Base-by-base conservation (phyloP, 345 rosid species). In the Conringia planisiliqua region DNA sequence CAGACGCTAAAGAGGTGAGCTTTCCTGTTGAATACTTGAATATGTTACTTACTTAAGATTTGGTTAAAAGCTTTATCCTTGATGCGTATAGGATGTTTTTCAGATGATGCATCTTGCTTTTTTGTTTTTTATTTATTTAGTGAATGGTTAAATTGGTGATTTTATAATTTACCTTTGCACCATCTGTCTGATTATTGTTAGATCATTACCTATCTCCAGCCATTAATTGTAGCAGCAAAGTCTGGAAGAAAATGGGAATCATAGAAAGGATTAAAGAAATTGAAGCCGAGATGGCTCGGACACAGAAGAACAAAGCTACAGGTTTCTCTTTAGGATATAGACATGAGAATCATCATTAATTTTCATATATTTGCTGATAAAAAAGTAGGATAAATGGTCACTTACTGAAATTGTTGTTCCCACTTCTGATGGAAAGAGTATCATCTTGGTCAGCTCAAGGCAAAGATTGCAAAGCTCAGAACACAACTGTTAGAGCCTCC, bases 401-500 rank as follows among this genome's bases (percentile, higher is more conserved):
- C 32, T 35, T 73, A 36, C n/a, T 71, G 36, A 24, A 54, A 22
- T 2, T 43, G 43, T 50, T 62, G 29, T 35, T 68, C 32, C n/a
- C 55, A 44, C 20, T 46, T 55, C 7, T 51, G 44, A 68, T 74
- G 38, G 47, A 76, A 86, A 90, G 98, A 95, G 84, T 92, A 90
- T 76, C 99, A 95, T 90, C 96, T 95, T 68, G 98, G 99, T 66
- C 98, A 90, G 86, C 98, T 92, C 81, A 95, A 95, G 82, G 99
- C 98, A 50, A 92, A 90, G 94, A 91, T 95, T 75, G 99, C 99
- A 62, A 95, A 95, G 82, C 82, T 95, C 48, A 86, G 99, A 87
- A 92, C 98, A 40, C 99, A 95, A 48, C 65, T 95, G 54, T 75
- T 95, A 82, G 97, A 95, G 85, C 99, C 99, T 78, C 97, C 97